Evolutionary conservation across 192 early-diverging fungal species (phyloP).

Genomic region (Coemansia nantahalensis): DNA sequence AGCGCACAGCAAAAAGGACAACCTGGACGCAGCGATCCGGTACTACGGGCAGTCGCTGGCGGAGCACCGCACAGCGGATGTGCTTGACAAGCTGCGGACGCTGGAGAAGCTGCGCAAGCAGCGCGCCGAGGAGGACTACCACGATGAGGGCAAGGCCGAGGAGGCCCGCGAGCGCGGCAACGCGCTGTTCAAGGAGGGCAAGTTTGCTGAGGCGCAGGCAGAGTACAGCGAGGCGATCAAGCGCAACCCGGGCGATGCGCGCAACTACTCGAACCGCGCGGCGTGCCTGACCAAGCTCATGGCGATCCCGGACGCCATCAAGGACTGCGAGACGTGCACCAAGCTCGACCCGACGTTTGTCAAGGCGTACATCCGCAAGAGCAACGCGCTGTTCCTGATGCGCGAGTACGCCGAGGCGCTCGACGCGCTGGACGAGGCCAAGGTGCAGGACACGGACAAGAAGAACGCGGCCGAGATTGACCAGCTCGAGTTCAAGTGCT

Average conservation of each 20-base stretch:
- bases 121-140: slow-evolving; percentile 83
- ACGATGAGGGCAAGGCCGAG: slow-evolving; percentile 74
- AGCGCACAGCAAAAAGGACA: slow-evolving; percentile 78
- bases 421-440: slow-evolving; percentile 77
- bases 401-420: slow-evolving; percentile 84
- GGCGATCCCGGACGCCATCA: slow-evolving; percentile 90
- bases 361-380: slow-evolving; percentile 96
- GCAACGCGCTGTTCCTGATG: slow-evolving; percentile 82
- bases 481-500: slow-evolving; percentile 74
- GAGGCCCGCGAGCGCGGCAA: slow-evolving; percentile 94
- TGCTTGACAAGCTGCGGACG: slow-evolving; percentile 84
- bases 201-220: slow-evolving; percentile 84
- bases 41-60: slow-evolving; percentile 90
- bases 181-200: slow-evolving; percentile 84
- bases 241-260: slow-evolving; percentile 86
- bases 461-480: slow-evolving; percentile 87
- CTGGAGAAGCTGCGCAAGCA: slow-evolving; percentile 78
- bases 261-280: slow-evolving; percentile 95
- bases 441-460: slow-evolving; percentile 73
- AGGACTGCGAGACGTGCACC: slow-evolving; percentile 91
- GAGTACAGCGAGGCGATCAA: slow-evolving; percentile 96
- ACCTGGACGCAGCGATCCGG: slow-evolving; percentile 84
- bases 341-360: slow-evolving; percentile 82
- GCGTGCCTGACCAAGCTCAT: slow-evolving; percentile 93
- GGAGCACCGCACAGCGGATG: slow-evolving; percentile 93